Evolutionary conservation across 1,284 basidiomycete species (phyloP).

Genomic region (Xanthoconium separans): DNA sequence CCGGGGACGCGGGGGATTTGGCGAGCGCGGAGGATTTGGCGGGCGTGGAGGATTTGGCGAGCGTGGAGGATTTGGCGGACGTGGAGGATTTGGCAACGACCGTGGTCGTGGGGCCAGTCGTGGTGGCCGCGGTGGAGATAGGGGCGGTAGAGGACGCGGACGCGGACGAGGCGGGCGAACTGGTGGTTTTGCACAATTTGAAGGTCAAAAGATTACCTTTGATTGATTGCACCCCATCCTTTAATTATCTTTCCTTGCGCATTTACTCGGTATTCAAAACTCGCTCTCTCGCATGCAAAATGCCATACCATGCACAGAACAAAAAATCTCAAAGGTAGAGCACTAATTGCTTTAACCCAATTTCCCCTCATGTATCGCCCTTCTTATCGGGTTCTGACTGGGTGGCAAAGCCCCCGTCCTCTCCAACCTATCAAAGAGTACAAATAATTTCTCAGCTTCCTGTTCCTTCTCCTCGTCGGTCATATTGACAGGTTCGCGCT

Average conservation of each 20-base stretch:
- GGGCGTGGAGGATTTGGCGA: constrained; percentile 36
- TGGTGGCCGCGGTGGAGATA: constrained; percentile 39
- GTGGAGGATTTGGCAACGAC: constrained; percentile 37
- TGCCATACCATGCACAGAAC: not conserved
- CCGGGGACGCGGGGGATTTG: constrained; percentile 34
- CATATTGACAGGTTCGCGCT: constrained; percentile 57
- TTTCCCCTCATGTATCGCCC: constrained; percentile 58
- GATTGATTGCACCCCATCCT: constrained; percentile 11
- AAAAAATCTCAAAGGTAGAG: not conserved
- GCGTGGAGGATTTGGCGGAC: constrained; percentile 11
- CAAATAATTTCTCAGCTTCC: constrained; percentile 88
- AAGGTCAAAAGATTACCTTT: constrained; percentile 85
- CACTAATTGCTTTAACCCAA: constrained; percentile 11
- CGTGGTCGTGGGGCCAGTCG: constrained; percentile 35
- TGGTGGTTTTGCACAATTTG: constrained; percentile 72
- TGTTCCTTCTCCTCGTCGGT: constrained; percentile 89
- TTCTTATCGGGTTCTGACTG: constrained; percentile 70
- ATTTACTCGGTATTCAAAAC: not conserved
- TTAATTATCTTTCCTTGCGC: not conserved
- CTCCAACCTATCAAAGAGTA: constrained; percentile 86
- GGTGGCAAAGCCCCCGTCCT: constrained; percentile 63
- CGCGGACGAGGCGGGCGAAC: constrained; percentile 47
- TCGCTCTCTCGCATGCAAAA: not conserved
- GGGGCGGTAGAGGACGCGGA: constrained; percentile 47
- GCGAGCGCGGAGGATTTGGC: no score